A percentile compares a stretch with the other conserved stretches of the same genome.
Evolutionary conservation across 495 filamentous ascomycete genomes (phyloP).

Genomic region (Sabuloglossum arenarium): DNA sequence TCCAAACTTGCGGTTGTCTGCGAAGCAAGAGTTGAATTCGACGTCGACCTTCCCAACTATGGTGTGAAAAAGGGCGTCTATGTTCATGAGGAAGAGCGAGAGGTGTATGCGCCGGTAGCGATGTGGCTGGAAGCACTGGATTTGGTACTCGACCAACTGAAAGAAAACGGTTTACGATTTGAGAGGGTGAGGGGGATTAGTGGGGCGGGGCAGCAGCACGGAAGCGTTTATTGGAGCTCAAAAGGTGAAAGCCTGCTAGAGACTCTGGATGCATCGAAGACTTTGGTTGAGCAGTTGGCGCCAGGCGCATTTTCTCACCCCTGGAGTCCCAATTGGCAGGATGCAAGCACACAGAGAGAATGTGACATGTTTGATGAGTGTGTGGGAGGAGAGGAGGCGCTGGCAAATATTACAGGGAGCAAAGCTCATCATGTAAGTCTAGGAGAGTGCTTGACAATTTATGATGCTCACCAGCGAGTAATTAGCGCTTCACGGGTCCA

Average conservation of each 20-base stretch:
- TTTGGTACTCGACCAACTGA: conserved; percentile 52
- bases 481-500: conserved; percentile 86
- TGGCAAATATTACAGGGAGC: conserved; percentile 71
- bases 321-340: conserved; percentile 93
- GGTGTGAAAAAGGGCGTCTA: conserved; percentile 73
- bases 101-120: conserved; percentile 81
- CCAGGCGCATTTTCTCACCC: conserved; percentile 59
- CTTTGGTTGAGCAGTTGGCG: conserved; percentile 46
- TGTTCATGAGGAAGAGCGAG: conserved; percentile 55
- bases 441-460: neutral
- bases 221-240: conserved; percentile 75
- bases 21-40: conserved; percentile 56
- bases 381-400: conserved; percentile 38
- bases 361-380: conserved; percentile 69
- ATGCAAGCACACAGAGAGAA: conserved; percentile 77
- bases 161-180: conserved; percentile 56
- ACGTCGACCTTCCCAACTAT: conserved; percentile 49
- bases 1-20: conserved; percentile 56
- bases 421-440: conserved; percentile 72
- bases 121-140: conserved; percentile 91
- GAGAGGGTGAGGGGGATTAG: conserved; percentile 59
- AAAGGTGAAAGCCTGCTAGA: conserved; percentile 45
- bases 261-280: conserved; percentile 33
- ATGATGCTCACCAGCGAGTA: neutral
- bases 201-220: conserved; percentile 90